Base-by-base conservation (phyloP, 768 basidiomycete genomes). In the Russula abietina region DNA sequence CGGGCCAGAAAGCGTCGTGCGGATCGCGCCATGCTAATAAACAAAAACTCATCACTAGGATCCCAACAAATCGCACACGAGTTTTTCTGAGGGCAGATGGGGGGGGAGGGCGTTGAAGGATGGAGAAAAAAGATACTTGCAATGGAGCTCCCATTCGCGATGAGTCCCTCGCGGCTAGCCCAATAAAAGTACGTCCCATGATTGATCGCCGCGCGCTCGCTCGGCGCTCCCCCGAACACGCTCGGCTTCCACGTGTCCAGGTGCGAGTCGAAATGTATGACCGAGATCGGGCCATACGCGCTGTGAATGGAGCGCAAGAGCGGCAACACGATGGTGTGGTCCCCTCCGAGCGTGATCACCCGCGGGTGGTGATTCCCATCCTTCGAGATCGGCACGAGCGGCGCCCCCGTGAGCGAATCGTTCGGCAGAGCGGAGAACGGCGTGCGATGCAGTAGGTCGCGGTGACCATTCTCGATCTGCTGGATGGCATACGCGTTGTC, bases 121-220 rank as follows among this genome's bases (percentile, higher is more conserved):
- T 52, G 70, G 62, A 73, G 72, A 75, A 70, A 75, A 70, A 43
- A 64, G 73, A 81, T 68, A 88, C 88, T 89, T 89, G 87, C 88
- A 85, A 89, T 88, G 73, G 88, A 89, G 61, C 81, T 81, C 65
- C 87, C 88, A 63, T 89, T 88, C 68, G 78, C 79, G 65, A 95
- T 86, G 49, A 92, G 76, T 2, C 92, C 91, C 69, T 92, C 89
- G 68, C 87, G 82, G 63, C 84, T 85, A 0, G 93, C 93, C 81
- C 89, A 89, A 75, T 91, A 93, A 74, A 94, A 94, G 76, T 93
- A 93, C 3, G 89, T 91, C 14, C 91, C 92, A 63, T 94, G 92
- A 64, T 89, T 93, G 66, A 94, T 85, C 24, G 85, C 84, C 0
- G 87, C 88, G 61, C 86, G 85, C 0, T 80, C 78, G 30, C 86